Evolutionary conservation across 306 rosid genomes (phyloP), one percentile per base, ranked within the genome.

Genomic region (Quercus ilex): DNA sequence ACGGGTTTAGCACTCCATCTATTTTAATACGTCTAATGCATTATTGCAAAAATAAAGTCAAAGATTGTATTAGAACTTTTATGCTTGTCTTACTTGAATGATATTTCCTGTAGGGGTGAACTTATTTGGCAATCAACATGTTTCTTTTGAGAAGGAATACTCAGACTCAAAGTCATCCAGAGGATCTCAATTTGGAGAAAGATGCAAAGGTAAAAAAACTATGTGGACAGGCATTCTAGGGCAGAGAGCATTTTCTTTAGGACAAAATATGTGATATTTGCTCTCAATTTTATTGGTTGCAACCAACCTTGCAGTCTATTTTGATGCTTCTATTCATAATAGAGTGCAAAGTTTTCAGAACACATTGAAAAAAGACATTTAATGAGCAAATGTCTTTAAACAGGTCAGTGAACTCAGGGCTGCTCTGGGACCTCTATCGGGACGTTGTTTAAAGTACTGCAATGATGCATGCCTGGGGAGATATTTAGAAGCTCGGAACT

Each of bases 401-500:
- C 93, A 95, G 99, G 86, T 92, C 69, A 84, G 70, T 73, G 95
- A 95, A 83, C 83, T 95, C 35, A 91, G 86, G 78, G 88, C 81
- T 23, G 88, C 85, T 15, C 64, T 92, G 3, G 99, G 97, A n/a
- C 82, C 88, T 11, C 75, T 88, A 9, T 85, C 93, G 46, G 97
- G 93, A 21, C 92, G 94, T 11, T 77, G 83, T 74, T 82, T 88
- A 49, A 87, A 87, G 90, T 94, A 89, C 76, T 92, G 97, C 78
- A 76, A 83, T 0, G 95, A 94, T 59, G 87, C 82, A 38, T 94
- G 99, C 78, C 87, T 92, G 21, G 76, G 92, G 88, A 92, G 97
- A 81, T 92, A 92, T 76, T 74, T 94, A 67, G 98, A 85, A 68
- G 99, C 97, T 21, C 80, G 98, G 55, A 91, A 82, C 82, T 94